Evolutionary conservation across 2,329 filamentous ascomycete species (phyloP).

Genomic region (Claviceps sorghi): DNA sequence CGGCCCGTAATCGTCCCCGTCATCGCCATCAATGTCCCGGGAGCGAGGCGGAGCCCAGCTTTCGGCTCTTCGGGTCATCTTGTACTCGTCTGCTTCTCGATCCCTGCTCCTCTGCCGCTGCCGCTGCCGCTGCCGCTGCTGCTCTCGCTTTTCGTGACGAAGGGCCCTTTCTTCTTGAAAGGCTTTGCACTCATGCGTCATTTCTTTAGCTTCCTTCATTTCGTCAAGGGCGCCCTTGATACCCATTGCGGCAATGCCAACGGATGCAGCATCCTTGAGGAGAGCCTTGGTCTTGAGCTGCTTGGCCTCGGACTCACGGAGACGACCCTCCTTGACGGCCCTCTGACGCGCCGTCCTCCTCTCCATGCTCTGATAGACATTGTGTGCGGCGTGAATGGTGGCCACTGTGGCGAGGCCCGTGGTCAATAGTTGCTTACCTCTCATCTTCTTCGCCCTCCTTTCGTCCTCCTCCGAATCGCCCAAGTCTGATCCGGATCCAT

Average conservation of each 20-base stretch:
- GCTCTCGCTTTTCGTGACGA: slow-evolving; percentile 33
- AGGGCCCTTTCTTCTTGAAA: slow-evolving; percentile 34
- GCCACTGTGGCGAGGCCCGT: slow-evolving; percentile 42
- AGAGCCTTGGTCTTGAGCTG: slow-evolving; percentile 43
- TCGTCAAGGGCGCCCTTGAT: slow-evolving; percentile 42
- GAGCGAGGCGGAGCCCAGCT: slow-evolving; percentile 27
- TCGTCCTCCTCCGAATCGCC: slow-evolving; percentile 44
- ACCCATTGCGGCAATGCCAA: slow-evolving; percentile 42
- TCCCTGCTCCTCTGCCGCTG: slow-evolving; percentile 4
- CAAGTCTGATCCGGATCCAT: slow-evolving; percentile 38
- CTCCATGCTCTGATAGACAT: slow-evolving; percentile 44
- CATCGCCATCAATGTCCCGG: slow-evolving; percentile 24
- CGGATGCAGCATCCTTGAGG: slow-evolving; percentile 42
- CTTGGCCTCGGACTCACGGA: slow-evolving; percentile 35
- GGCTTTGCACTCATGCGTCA: slow-evolving; percentile 31
- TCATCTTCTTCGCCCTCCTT: slow-evolving; percentile 40
- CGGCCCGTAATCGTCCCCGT: slow-evolving; percentile 27
- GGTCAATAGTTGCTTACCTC: slow-evolving; percentile 46
- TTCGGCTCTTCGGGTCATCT: slow-evolving; percentile 25
- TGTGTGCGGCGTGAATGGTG: slow-evolving; percentile 45
- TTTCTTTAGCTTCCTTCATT: slow-evolving; percentile 39
- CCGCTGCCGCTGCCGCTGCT: slow-evolving; percentile 15
- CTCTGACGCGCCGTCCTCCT: slow-evolving; percentile 37
- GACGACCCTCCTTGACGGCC: slow-evolving; percentile 38
- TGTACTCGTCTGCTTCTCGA: slow-evolving; percentile 16